These are phyloP conservation scores for Vigna mungo DNA, from an alignment of 306 rosid species.

Conservation along the genomic window DNA sequence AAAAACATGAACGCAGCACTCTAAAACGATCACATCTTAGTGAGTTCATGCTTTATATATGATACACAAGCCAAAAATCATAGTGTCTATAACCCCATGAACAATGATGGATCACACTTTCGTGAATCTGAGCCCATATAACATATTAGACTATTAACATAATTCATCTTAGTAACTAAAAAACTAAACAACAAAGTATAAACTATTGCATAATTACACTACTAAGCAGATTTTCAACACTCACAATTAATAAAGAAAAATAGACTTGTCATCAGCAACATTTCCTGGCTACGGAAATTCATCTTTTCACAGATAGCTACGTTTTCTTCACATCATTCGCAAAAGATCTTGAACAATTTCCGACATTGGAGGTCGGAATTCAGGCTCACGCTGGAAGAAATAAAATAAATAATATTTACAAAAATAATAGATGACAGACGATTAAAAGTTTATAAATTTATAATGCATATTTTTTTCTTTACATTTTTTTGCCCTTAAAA, in stretches of 20 bases:
- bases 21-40: not conserved
- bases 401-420: not conserved
- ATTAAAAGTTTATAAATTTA: not conserved
- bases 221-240: constrained; percentile 3
- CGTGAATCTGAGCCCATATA: not conserved
- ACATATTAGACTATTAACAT: not conserved
- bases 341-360: constrained; percentile 82
- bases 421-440: constrained; percentile 10
- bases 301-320: not conserved
- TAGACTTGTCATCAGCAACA: not conserved
- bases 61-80: not conserved
- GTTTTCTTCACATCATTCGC: constrained; percentile 53
- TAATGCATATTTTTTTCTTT: too few species aligned
- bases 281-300: constrained; percentile 28
- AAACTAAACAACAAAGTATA: not conserved
- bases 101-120: not conserved
- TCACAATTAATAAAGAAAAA: not conserved
- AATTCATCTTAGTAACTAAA: not conserved
- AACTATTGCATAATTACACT: constrained; percentile 35
- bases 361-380: constrained; percentile 86
- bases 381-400: constrained; percentile 79
- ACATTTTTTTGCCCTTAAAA: not conserved
- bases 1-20: not conserved
- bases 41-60: not conserved
- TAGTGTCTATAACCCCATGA: not conserved